Percentiles rank a stretch among this genome's conserved stretches.
phyloP scores from a whole-genome alignment of 2,329 filamentous ascomycete species.

The Fusarium sp. region DNA sequence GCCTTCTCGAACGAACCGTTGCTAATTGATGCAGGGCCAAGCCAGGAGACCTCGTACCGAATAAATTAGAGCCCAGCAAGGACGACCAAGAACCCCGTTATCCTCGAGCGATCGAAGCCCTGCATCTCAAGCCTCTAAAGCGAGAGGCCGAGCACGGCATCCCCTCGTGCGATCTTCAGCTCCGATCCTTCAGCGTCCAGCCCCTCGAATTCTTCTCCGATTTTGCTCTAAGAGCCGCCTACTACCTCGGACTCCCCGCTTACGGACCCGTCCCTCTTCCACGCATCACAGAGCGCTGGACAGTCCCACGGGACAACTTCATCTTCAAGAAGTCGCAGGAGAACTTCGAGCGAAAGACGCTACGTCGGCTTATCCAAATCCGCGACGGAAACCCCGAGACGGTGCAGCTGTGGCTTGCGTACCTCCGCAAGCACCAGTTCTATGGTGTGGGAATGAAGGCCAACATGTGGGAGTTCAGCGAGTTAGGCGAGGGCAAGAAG shows the following conservation, averaged over 20 bases:
- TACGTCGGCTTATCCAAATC: constrained; percentile 89
- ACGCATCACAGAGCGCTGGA: constrained; percentile 91
- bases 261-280: constrained; percentile 89
- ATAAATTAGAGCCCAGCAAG: constrained; percentile 22
- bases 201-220: constrained; percentile 95
- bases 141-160: constrained; percentile 79
- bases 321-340: constrained; percentile 98
- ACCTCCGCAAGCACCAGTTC: constrained; percentile 90
- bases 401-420: constrained; percentile 92
- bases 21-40: constrained; percentile 33
- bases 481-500: constrained; percentile 62
- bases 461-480: constrained; percentile 91
- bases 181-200: constrained; percentile 89
- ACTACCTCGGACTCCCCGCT: constrained; percentile 89
- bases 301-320: constrained; percentile 88
- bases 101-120: constrained; percentile 83
- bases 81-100: constrained; percentile 60
- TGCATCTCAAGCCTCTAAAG: constrained; percentile 87
- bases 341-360: constrained; percentile 93
- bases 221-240: constrained; percentile 93
- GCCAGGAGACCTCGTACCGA: constrained; percentile 32
- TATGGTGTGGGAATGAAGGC: constrained; percentile 99
- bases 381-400: constrained; percentile 89
- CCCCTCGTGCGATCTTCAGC: constrained; percentile 88
- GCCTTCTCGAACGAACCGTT: not conserved